Percentiles rank a stretch among this genome's conserved stretches.
Evolutionary conservation across 148 eudicot genomes (phyloP).

Genomic region (Rhododendron kiyosumense): DNA sequence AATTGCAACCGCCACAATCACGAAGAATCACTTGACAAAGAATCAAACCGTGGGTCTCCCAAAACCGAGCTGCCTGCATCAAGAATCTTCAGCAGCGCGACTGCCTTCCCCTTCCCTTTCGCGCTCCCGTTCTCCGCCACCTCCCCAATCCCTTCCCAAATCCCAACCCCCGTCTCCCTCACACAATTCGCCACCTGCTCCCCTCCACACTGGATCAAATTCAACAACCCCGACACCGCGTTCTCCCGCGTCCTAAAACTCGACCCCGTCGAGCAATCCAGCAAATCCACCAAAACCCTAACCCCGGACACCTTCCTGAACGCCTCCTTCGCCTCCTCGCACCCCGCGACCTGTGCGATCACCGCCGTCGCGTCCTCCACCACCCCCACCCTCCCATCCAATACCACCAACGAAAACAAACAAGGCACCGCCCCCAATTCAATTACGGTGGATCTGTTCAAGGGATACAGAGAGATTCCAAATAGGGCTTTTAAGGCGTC

Average conservation of each 20-base stretch:
- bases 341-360: conserved; percentile 74
- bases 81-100: conserved; percentile 49
- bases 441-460: conserved; percentile 44
- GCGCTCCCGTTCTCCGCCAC: conserved; percentile 56
- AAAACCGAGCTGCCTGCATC: conserved; percentile 19
- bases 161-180: conserved; percentile 29
- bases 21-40: conserved; percentile 5
- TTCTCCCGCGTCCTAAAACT: conserved; percentile 43
- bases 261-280: conserved; percentile 54
- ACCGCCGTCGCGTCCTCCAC: conserved; percentile 87
- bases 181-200: conserved; percentile 40
- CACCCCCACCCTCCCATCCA: conserved; percentile 54
- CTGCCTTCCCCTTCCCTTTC: conserved; percentile 68
- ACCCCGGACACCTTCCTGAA: conserved; percentile 51
- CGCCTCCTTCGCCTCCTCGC: conserved; percentile 44
- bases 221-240: conserved; percentile 55
- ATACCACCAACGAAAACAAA: conserved; percentile 46
- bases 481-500: conserved; percentile 74
- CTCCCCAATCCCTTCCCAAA: conserved; percentile 53
- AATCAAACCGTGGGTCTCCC: conserved; percentile 5
- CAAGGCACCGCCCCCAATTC: conserved; percentile 58
- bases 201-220: conserved; percentile 60
- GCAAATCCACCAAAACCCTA: conserved; percentile 57
- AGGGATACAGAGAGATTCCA: conserved; percentile 47
- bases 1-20: background rate